Conservation (phyloP, 371 early-diverging fungal genomes). For the Syncephalastrum contaminatum region DNA sequence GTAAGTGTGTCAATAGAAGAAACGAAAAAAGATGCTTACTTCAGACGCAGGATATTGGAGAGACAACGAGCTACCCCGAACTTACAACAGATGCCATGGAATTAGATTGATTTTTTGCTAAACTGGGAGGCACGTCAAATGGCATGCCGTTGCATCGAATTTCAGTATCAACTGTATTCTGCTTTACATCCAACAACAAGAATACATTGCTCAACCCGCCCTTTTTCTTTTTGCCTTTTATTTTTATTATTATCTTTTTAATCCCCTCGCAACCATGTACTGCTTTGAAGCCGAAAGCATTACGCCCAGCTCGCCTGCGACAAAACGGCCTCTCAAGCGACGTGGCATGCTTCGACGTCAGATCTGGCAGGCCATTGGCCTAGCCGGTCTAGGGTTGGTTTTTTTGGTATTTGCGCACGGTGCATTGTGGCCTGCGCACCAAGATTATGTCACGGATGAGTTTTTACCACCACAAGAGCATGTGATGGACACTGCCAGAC, state of each 20-base stretch:
- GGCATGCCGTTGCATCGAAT: conserved; percentile 6
- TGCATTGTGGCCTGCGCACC: conserved; percentile 6
- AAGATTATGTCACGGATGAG: conserved; percentile 2
- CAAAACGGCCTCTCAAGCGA: conserved; percentile 8
- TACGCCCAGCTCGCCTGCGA: conserved; percentile 9
- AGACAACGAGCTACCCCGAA: too few relatives aligned
- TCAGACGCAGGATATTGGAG: too few relatives aligned
- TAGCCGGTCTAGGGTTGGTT: conserved; percentile 4
- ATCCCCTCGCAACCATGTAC: conserved; percentile 6
- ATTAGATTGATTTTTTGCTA: conserved; percentile 1
- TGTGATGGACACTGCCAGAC: conserved; percentile 5
- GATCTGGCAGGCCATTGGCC: conserved; percentile 6
- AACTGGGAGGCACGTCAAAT: background rate
- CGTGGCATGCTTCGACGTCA: conserved; percentile 13
- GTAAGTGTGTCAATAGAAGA: too few relatives aligned
- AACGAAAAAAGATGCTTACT: too few relatives aligned
- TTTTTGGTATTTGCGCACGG: conserved; percentile 9
- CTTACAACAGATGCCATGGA: background rate
- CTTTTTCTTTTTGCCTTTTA: conserved; percentile 4
- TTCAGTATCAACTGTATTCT: conserved; percentile 11
- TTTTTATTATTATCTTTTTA: background rate
- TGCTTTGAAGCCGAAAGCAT: conserved; percentile 9
- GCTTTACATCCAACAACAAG: conserved; percentile 1
- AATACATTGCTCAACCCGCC: too few relatives aligned
- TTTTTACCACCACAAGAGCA: conserved; percentile 1